Base-by-base conservation (phyloP, 495 filamentous ascomycete genomes). In the Penicillium fimorum region DNA sequence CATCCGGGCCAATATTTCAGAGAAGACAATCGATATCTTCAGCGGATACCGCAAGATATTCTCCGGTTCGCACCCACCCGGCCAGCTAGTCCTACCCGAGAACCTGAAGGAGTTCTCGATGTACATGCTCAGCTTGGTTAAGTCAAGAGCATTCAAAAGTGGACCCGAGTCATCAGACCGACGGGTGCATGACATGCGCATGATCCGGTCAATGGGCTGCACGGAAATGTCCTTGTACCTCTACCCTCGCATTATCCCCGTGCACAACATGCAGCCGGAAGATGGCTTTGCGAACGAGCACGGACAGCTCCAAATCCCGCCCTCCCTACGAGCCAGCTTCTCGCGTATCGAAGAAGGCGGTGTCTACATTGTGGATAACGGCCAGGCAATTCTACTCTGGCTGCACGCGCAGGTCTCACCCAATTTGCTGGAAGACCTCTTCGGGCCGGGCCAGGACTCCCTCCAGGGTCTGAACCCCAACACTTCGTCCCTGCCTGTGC, bases 351-450 rank as follows among this genome's bases (percentile, higher is more conserved):
- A 97, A 73, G 90, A 95, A 56, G 94, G 94, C 44, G 95, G 95
- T 41, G 95, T 85, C n/a, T 99, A 97, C 70, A 72, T 99, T 12
- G 85, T 97, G n/a, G 94, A 99, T 65, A 96, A 97, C 68, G 94
- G 95, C 5, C 95, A 97, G 70, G 82, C 86, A 51, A 87, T 89
- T 58, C 78, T 97, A 30, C 76, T 99, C 24, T 99, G 94, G 94
- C 76, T 97, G 59, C 94, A 99, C 58, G 67, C 76, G 3, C 81
- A 84, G 51, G 85, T 88, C 49, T 86, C 82, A 15, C 85, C 84
- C 17, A 96, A 97, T 68, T 80, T 99, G 8, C 78, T 99, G 27
- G 81, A 84, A 53, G 94, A 99, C 57, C 83, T 99, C 3, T 97
- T 99, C 65, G 94, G 94, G 12, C 82, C 86, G 42, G 89, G 81